Conservation (phyloP, 768 basidiomycete species). For the Kwoniella sp. region DNA sequence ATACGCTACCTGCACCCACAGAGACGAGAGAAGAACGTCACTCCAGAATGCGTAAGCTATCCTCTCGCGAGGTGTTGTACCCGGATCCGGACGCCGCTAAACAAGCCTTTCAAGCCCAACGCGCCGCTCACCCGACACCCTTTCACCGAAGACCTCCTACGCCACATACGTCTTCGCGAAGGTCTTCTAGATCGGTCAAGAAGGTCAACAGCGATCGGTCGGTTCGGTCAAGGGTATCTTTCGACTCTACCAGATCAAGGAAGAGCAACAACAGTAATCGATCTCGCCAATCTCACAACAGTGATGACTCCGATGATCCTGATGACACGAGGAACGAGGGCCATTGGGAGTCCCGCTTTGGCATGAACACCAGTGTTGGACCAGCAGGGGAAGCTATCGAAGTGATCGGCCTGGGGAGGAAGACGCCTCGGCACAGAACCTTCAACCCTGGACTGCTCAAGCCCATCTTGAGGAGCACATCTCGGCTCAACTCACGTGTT, state of each 20-base stretch:
- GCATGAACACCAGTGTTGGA: slow-evolving; percentile 33
- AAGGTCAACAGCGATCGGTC: slow-evolving; percentile 16
- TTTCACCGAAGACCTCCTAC: slow-evolving; percentile 40
- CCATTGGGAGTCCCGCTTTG: slow-evolving; percentile 38
- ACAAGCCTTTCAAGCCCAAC: slow-evolving; percentile 34
- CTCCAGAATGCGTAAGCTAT: slow-evolving; percentile 21
- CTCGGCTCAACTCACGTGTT: slow-evolving; percentile 12
- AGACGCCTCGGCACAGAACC: slow-evolving; percentile 43
- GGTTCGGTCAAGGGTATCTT: slow-evolving; percentile 36
- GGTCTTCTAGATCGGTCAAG: background rate
- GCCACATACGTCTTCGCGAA: slow-evolving; percentile 29
- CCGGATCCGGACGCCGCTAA: slow-evolving; percentile 38
- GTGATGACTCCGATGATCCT: slow-evolving; percentile 5
- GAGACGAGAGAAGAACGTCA: slow-evolving; percentile 14
- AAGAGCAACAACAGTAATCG: slow-evolving; percentile 7
- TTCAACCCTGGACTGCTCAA: slow-evolving; percentile 40
- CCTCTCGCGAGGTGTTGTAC: slow-evolving; percentile 36
- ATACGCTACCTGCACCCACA: background rate
- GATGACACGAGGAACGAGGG: slow-evolving; percentile 8
- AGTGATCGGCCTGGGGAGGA: slow-evolving; percentile 44
- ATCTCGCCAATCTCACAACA: slow-evolving; percentile 2
- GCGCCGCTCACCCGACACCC: slow-evolving; percentile 19
- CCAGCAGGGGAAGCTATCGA: slow-evolving; percentile 49
- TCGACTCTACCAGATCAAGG: slow-evolving; percentile 28
- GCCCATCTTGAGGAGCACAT: slow-evolving; percentile 31